Evolutionary conservation across 306 rosid species (phyloP).

Genomic region (Quercus rubra): DNA sequence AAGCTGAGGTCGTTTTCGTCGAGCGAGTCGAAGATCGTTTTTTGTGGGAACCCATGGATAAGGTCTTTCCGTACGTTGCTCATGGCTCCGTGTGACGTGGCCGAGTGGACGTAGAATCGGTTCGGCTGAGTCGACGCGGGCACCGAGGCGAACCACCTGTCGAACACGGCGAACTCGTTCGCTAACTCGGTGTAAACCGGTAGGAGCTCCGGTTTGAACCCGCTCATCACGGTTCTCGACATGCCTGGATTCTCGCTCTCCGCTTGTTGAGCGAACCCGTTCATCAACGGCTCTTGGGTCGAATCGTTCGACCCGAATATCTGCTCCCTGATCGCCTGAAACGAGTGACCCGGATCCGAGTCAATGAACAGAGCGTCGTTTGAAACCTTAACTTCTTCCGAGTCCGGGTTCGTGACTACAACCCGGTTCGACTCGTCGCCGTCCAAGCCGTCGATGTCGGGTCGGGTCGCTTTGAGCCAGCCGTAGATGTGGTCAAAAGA

Average conservation of each 20-base stretch:
- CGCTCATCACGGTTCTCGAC: conserved; percentile 76
- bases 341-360: conserved; percentile 83
- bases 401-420: conserved; percentile 26
- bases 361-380: conserved; percentile 65
- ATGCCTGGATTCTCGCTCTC: conserved; percentile 28
- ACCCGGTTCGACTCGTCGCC: conserved; percentile 72
- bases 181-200: conserved; percentile 71
- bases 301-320: conserved; percentile 72
- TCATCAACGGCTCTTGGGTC: conserved; percentile 58
- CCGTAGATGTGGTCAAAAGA: conserved; percentile 92
- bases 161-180: conserved; percentile 61
- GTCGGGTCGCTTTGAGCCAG: conserved; percentile 73
- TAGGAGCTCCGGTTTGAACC: conserved; percentile 60
- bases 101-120: conserved; percentile 89
- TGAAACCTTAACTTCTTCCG: conserved; percentile 46
- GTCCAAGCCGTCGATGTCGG: conserved; percentile 71
- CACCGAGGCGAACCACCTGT: conserved; percentile 88
- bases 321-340: conserved; percentile 83
- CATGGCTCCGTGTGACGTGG: conserved; percentile 90
- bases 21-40: conserved; percentile 75
- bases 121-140: conserved; percentile 95
- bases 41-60: conserved; percentile 79
- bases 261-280: conserved; percentile 91
- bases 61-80: conserved; percentile 83
- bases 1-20: conserved; percentile 60